Evolutionary conservation across 306 rosid species (phyloP).

Genomic region (Geum urbanum): DNA sequence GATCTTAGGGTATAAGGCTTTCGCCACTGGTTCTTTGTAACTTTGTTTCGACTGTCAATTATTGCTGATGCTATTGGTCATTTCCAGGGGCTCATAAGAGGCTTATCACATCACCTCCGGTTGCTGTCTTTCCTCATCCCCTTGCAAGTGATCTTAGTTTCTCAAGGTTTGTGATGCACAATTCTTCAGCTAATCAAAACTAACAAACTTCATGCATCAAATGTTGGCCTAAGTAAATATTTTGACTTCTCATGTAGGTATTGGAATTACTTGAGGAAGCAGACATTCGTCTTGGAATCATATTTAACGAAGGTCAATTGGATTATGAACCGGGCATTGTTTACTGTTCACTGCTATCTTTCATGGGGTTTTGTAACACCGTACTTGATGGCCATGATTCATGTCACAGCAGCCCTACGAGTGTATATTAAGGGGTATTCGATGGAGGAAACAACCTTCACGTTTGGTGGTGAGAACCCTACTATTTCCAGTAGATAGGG

Average conservation of each 20-base stretch:
- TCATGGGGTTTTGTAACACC: slow-evolving; percentile 97
- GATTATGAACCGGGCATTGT: slow-evolving; percentile 92
- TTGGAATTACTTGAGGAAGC: slow-evolving; percentile 99
- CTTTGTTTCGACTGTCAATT: neutral
- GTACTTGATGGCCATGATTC: slow-evolving; percentile 62
- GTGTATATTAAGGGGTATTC: slow-evolving; percentile 49
- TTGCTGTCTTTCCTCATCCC: slow-evolving; percentile 97
- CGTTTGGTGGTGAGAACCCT: slow-evolving; percentile 68
- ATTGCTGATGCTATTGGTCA: slow-evolving; percentile 19
- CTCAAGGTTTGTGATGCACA: slow-evolving; percentile 59
- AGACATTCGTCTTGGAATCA: slow-evolving; percentile 95
- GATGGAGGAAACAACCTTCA: slow-evolving; percentile 47
- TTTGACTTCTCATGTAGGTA: slow-evolving; percentile 51
- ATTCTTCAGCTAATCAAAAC: slow-evolving; percentile 9
- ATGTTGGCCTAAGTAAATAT: slow-evolving; percentile 9
- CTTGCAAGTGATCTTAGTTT: slow-evolving; percentile 94
- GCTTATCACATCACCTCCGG: slow-evolving; percentile 90
- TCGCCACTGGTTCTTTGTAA: neutral
- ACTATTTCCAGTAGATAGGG: slow-evolving; percentile 39
- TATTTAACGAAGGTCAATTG: slow-evolving; percentile 70
- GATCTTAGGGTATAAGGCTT: neutral
- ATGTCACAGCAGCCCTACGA: slow-evolving; percentile 63
- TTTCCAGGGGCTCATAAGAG: slow-evolving; percentile 81
- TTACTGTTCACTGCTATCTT: slow-evolving; percentile 70
- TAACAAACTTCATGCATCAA: slow-evolving; percentile 18